Evolutionary conservation across 768 basidiomycete genomes (phyloP), one percentile per base, ranked within the genome.

Genomic region (Naematelia encephala): DNA sequence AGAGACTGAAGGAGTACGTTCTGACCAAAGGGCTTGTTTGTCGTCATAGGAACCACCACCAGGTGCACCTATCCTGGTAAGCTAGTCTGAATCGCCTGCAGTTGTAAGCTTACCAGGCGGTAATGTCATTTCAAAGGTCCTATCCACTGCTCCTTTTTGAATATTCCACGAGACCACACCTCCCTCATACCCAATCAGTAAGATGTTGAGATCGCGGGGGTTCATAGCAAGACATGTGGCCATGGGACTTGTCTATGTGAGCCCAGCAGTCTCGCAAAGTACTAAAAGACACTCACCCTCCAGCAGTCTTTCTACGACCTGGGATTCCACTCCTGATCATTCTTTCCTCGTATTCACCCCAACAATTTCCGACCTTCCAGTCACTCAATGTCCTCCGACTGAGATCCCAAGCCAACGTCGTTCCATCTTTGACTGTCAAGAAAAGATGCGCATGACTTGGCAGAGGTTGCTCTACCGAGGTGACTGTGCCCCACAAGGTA

Each of bases 321-420:
- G 72, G 64, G 54, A 76, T 49, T 66, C 80, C 68, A 76, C 80
- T 74, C 78, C 78, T 23, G 80, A 69, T 80, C 75, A 78, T 82
- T 19, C 78, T 82, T 59, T 86, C 82, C 73, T 88, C 85, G 65
- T 89, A 86, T 27, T 84, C 64, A 21, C 79, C 80, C 91, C 90
- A 93, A 66, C 87, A 78, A 68, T 91, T 90, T 2, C 86, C 85
- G 29, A 89, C 82, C 16, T 78, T 80, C 66, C 87, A 89, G 11
- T 82, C 80, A 0, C 89, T 88, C 59, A 86, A 81, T 19, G 82
- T 80, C 14, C 84, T 79, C 59, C 88, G 86, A 12, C 83, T 78
- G n/a, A 91, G 66, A 71, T 92, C 90, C 70, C 86, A 91, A 2
- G 87, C 86, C 63, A 83, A 82, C 61, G 90, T 81, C 50, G 86